Conservation (phyloP, 768 basidiomycete species). For the Sporobolomyces pararoseus region DNA sequence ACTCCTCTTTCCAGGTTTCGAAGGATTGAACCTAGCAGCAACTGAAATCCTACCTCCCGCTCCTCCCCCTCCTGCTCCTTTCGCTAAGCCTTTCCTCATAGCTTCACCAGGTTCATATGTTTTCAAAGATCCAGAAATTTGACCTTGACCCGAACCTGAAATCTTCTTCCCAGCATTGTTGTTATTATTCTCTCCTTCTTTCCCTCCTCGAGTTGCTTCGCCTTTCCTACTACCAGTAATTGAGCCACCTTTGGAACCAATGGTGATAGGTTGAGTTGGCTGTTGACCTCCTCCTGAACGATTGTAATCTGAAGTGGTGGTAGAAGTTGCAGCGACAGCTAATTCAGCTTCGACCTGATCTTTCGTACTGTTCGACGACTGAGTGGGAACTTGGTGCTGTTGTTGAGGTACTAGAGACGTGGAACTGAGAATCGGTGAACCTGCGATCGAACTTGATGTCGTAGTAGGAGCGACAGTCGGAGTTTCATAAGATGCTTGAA, state of each 20-base stretch:
- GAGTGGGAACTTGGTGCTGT: too few species aligned
- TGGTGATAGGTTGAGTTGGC: conserved; percentile 35
- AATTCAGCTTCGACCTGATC: conserved; percentile 1
- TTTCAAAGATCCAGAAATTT: conserved; percentile 24
- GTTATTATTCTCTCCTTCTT: background rate
- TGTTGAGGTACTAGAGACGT: too few species aligned
- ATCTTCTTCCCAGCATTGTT: too few species aligned
- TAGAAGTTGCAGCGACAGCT: background rate
- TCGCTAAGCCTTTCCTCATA: conserved; percentile 16
- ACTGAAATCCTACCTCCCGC: conserved; percentile 19
- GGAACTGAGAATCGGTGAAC: conserved; percentile 1
- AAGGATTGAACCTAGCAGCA: conserved; percentile 32
- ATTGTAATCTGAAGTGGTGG: too few species aligned
- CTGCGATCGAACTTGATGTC: background rate
- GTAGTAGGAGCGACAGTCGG: background rate
- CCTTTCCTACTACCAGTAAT: too few species aligned
- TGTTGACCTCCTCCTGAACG: too few species aligned
- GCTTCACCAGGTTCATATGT: conserved; percentile 19
- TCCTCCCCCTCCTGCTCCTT: too few species aligned
- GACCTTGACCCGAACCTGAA: background rate
- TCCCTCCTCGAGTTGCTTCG: background rate
- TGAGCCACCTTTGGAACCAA: conserved; percentile 3
- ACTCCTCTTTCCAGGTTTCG: conserved; percentile 40
- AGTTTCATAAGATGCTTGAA: too few species aligned
- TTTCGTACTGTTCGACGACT: background rate